These are phyloP conservation scores for Entrophospora sp. DNA, from an alignment of 192 early-diverging fungal genomes.

Conservation along the genomic window DNA sequence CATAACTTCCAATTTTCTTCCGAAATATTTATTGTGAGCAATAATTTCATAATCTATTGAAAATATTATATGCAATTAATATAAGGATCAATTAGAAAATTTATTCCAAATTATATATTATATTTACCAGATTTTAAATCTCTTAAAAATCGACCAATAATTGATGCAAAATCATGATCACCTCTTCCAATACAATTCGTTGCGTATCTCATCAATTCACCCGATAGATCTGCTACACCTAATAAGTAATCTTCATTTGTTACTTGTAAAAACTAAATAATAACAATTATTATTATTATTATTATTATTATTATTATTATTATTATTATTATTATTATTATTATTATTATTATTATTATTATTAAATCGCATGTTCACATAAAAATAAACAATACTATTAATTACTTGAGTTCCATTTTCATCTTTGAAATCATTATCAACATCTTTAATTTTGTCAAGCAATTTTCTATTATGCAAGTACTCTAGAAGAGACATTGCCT, in stretches of 20 bases:
- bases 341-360: no score
- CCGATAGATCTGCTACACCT: constrained; percentile 52
- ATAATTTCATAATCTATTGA: constrained; percentile 26
- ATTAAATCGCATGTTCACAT: no score
- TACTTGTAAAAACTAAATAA: constrained; percentile 30
- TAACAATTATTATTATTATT: no score
- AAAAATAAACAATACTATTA: no score
- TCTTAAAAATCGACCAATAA: constrained; percentile 28
- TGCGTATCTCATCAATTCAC: constrained; percentile 50
- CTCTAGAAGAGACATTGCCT: constrained; percentile 34
- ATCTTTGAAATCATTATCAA: constrained; percentile 22
- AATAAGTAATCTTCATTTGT: constrained; percentile 45
- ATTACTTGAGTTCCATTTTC: constrained; percentile 19
- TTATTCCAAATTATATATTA: no score
- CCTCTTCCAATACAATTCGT: constrained; percentile 42
- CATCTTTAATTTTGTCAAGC: constrained; percentile 18
- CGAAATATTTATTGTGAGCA: no score
- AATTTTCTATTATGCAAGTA: constrained; percentile 25
- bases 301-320: no score
- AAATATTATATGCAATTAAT: no score
- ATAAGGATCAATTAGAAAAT: no score
- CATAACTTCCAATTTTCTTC: constrained; percentile 29
- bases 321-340: no score
- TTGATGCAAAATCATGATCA: constrained; percentile 21
- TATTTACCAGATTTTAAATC: constrained; percentile 24